A percentile compares a stretch with the other conserved stretches of the same genome.
Evolutionary conservation across 177 flowering plant species (phyloP).

Genomic region (Vitis hybrid): DNA sequence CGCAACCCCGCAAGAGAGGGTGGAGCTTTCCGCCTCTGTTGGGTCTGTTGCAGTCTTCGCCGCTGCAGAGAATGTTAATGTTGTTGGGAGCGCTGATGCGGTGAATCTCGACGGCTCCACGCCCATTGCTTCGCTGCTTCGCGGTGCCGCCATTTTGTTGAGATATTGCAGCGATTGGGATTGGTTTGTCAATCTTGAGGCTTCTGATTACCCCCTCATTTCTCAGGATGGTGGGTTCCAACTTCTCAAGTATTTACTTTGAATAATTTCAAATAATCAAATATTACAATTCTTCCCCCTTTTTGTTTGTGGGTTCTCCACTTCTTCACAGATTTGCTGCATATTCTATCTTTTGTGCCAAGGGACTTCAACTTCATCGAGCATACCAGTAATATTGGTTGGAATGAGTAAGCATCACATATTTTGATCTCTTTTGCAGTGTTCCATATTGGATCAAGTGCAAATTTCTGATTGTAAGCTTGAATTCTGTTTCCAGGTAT

Average conservation of each 20-base stretch:
- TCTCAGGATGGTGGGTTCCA: conserved; percentile 26
- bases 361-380: conserved; percentile 6
- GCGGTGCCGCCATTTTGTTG: conserved; percentile 25
- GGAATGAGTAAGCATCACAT: conserved; percentile 24
- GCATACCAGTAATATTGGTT: conserved; percentile 25
- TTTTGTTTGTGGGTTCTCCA: no score
- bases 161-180: conserved; percentile 22
- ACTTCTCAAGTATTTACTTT: no score
- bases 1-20: conserved; percentile 14
- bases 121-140: conserved; percentile 21
- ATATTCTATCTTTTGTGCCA: conserved; percentile 29
- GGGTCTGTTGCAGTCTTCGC: conserved; percentile 13
- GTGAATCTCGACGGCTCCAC: conserved; percentile 23
- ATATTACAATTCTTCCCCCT: neutral
- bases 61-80: conserved; percentile 22
- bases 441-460: neutral
- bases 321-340: conserved; percentile 27
- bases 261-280: no score
- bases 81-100: conserved; percentile 16
- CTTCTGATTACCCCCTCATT: conserved; percentile 27
- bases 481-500: conserved; percentile 21
- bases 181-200: conserved; percentile 31
- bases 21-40: conserved; percentile 3
- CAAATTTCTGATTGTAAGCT: neutral
- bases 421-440: no score